A percentile compares a stretch with the other conserved stretches of the same genome.
Evolutionary conservation across 148 eudicot species (phyloP).

Genomic region (Cornus kousa): DNA sequence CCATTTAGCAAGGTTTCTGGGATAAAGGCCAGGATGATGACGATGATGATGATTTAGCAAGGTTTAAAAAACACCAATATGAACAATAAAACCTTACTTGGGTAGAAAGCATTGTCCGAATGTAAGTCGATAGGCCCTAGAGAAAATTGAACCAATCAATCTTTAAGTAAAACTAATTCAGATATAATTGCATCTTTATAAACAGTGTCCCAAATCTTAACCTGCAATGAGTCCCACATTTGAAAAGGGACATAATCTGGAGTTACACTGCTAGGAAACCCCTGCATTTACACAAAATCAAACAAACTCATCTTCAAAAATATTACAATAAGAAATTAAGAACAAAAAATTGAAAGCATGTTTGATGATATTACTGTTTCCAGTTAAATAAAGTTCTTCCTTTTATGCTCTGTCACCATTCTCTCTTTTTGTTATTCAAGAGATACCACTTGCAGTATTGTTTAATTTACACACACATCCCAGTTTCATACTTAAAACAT

Average conservation of each 20-base stretch:
- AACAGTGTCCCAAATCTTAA: slow-evolving; percentile 11
- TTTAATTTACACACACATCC: background rate
- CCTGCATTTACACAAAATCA: slow-evolving; percentile 46
- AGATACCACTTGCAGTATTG: too few relatives aligned
- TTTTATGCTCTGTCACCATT: background rate
- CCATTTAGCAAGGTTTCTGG: background rate
- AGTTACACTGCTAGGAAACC: slow-evolving; percentile 91
- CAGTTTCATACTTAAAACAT: background rate
- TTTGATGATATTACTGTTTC: too few relatives aligned
- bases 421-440: too few relatives aligned
- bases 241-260: slow-evolving; percentile 93
- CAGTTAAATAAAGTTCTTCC: background rate
- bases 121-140: slow-evolving; percentile 93
- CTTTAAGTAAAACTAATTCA: slow-evolving; percentile 2
- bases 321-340: background rate
- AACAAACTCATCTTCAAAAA: slow-evolving; percentile 8
- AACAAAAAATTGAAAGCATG: background rate
- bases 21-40: too few relatives aligned
- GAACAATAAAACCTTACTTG: slow-evolving; percentile 51
- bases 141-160: slow-evolving; percentile 15
- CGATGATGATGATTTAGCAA: background rate
- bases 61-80: background rate
- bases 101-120: slow-evolving; percentile 93
- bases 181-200: background rate
- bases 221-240: slow-evolving; percentile 96